phyloP scores from a whole-genome alignment of 345 rosid genomes.

The Noccaea bulbosa region DNA sequence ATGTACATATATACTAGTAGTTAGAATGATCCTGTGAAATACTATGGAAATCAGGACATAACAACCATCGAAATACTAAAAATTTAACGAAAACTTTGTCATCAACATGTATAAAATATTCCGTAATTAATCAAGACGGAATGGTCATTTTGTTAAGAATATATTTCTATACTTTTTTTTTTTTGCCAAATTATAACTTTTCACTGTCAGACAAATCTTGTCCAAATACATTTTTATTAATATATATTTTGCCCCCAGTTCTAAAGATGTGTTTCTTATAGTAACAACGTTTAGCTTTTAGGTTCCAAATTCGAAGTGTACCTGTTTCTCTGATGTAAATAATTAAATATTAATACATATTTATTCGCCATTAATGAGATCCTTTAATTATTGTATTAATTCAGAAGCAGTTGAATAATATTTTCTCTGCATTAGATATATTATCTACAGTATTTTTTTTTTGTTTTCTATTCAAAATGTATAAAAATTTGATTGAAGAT shows the following conservation, averaged over 20 bases:
- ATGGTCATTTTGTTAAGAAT: constrained; percentile 37
- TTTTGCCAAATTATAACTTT: not conserved
- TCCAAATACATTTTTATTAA: constrained; percentile 23
- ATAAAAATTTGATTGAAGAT: not conserved
- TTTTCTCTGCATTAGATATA: not conserved
- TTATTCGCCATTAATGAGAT: constrained; percentile 30
- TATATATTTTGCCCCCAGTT: not conserved
- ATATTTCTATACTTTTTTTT: constrained; percentile 22
- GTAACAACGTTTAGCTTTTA: constrained; percentile 26
- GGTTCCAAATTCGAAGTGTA: constrained; percentile 19
- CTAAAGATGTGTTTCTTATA: constrained; percentile 24
- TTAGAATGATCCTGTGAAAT: not conserved
- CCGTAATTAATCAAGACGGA: constrained; percentile 37
- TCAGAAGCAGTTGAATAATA: not conserved
- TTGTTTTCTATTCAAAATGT: too few species aligned
- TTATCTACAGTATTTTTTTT: constrained; percentile 11
- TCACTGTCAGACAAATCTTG: constrained; percentile 26
- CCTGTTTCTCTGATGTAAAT: constrained; percentile 26
- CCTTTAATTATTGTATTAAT: constrained; percentile 20
- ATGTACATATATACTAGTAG: not conserved
- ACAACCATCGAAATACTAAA: not conserved
- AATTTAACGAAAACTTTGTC: not conserved
- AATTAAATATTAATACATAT: not conserved
- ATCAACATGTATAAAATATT: constrained; percentile 23
- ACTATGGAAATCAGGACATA: not conserved